phyloP scores from a whole-genome alignment of 2,329 filamentous ascomycete genomes.

The Ascochyta fabae region DNA sequence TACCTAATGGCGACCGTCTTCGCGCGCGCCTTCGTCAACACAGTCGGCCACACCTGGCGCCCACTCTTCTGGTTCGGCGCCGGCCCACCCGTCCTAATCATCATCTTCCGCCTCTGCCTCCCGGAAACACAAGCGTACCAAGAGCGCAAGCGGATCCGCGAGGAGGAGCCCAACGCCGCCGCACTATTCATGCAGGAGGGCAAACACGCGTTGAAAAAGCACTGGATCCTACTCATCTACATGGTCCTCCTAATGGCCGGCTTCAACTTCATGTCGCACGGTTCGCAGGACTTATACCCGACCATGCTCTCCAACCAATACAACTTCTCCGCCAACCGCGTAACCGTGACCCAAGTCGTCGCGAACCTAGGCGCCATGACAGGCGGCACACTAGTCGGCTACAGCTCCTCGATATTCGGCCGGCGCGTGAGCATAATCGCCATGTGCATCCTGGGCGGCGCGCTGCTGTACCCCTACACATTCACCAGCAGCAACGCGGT shows the following conservation, averaged over 20 bases:
- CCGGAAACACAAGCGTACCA: slow-evolving; percentile 79
- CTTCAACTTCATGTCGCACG: slow-evolving; percentile 91
- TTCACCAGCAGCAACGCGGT: slow-evolving; percentile 68
- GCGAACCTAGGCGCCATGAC: slow-evolving; percentile 59
- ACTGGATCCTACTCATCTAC: slow-evolving; percentile 83
- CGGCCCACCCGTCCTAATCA: slow-evolving; percentile 79
- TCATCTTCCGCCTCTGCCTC: slow-evolving; percentile 76
- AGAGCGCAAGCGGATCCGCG: slow-evolving; percentile 69
- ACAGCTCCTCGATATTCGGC: slow-evolving; percentile 55
- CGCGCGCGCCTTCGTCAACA: slow-evolving; percentile 70
- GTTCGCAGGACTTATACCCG: slow-evolving; percentile 70
- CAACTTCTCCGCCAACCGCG: slow-evolving; percentile 57
- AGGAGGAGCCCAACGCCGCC: slow-evolving; percentile 64
- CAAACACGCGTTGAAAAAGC: slow-evolving; percentile 76
- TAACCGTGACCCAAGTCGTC: slow-evolving; percentile 58
- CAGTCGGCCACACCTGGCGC: slow-evolving; percentile 80
- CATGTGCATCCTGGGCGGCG: slow-evolving; percentile 68
- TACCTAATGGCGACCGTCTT: slow-evolving; percentile 68
- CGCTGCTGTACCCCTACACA: slow-evolving; percentile 82
- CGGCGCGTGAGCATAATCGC: slow-evolving; percentile 57
- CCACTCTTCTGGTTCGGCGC: slow-evolving; percentile 91
- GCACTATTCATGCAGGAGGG: slow-evolving; percentile 77
- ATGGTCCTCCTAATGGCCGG: slow-evolving; percentile 86
- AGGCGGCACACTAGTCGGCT: slow-evolving; percentile 56
- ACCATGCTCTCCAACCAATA: slow-evolving; percentile 66